Evolutionary conservation across 495 filamentous ascomycete genomes (phyloP).

Genomic region (Aspergillus homomorphus): DNA sequence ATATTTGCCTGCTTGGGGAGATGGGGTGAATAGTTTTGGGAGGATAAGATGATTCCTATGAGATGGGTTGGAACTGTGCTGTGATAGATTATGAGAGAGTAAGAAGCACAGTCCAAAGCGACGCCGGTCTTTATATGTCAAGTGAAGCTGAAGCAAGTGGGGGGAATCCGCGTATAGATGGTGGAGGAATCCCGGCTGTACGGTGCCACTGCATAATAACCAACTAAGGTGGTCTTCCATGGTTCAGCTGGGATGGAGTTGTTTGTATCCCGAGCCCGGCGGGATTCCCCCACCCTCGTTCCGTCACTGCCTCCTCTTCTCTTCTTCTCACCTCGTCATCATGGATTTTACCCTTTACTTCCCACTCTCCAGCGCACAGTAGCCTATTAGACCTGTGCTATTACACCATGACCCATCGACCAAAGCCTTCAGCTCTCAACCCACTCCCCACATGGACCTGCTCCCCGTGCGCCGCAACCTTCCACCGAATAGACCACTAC

Average conservation of each 20-base stretch:
- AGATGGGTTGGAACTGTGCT: background rate
- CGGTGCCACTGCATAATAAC: too few species aligned
- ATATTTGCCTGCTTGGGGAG: conserved; percentile 1
- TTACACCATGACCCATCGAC: background rate
- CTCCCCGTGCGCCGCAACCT: conserved; percentile 27
- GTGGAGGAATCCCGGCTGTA: background rate
- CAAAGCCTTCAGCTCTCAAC: background rate
- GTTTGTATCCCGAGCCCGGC: background rate
- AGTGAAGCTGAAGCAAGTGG: background rate
- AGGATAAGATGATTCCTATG: too few species aligned
- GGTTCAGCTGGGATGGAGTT: too few species aligned
- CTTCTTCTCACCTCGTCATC: background rate
- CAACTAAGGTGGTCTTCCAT: too few species aligned
- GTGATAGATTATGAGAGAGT: background rate
- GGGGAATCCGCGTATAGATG: too few species aligned
- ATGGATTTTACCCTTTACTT: background rate
- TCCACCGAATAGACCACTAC: conserved; percentile 33
- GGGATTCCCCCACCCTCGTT: background rate
- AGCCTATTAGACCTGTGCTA: too few species aligned
- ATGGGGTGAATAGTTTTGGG: too few species aligned
- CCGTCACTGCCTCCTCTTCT: background rate
- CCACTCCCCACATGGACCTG: conserved; percentile 23
- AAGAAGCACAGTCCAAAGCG: background rate
- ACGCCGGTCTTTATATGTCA: background rate
- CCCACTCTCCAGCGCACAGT: too few species aligned